A percentile compares a stretch with the other conserved stretches of the same genome.
Evolutionary conservation across 225 moss, liverwort and hornwort genomes (phyloP).

Genomic region (Physcomitrium patens): DNA sequence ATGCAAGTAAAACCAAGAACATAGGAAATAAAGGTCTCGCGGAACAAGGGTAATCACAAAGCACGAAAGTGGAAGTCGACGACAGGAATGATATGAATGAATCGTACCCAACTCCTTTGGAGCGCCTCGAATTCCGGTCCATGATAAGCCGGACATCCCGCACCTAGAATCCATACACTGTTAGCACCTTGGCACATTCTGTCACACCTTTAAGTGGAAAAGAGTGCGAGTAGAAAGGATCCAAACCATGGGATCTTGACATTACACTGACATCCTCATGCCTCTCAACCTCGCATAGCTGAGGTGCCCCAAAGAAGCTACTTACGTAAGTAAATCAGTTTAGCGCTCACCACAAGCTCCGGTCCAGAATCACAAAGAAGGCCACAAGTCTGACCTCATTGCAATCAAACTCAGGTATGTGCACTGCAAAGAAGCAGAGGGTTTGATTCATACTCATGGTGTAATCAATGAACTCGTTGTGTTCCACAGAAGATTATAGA

Average conservation of each 20-base stretch:
- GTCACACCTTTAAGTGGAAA: constrained; percentile 36
- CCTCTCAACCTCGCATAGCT: constrained; percentile 50
- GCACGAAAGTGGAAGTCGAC: background rate
- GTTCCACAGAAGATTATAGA: constrained; percentile 55
- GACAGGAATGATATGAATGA: background rate
- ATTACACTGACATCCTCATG: constrained; percentile 54
- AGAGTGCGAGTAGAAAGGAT: constrained; percentile 50
- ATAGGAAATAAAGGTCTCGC: background rate
- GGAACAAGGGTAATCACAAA: background rate
- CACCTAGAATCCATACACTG: constrained; percentile 53
- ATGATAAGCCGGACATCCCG: constrained; percentile 98
- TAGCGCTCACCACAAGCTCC: constrained; percentile 72
- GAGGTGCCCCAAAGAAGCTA: constrained; percentile 59
- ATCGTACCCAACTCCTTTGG: constrained; percentile 96
- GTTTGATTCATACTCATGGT: constrained; percentile 69
- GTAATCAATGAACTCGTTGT: constrained; percentile 53
- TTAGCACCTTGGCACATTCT: constrained; percentile 24
- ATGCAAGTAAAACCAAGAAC: background rate
- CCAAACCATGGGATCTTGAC: constrained; percentile 51
- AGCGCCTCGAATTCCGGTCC: constrained; percentile 99
- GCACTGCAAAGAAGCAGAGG: constrained; percentile 80
- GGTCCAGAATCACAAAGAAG: constrained; percentile 73
- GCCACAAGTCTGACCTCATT: constrained; percentile 73
- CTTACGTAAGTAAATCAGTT: constrained; percentile 60
- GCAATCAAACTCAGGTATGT: constrained; percentile 75